Percentiles rank a stretch among this genome's conserved stretches.
These are phyloP conservation scores for Fusarium sp. DNA, from an alignment of 2,329 filamentous ascomycete genomes.

Conservation along the genomic window DNA sequence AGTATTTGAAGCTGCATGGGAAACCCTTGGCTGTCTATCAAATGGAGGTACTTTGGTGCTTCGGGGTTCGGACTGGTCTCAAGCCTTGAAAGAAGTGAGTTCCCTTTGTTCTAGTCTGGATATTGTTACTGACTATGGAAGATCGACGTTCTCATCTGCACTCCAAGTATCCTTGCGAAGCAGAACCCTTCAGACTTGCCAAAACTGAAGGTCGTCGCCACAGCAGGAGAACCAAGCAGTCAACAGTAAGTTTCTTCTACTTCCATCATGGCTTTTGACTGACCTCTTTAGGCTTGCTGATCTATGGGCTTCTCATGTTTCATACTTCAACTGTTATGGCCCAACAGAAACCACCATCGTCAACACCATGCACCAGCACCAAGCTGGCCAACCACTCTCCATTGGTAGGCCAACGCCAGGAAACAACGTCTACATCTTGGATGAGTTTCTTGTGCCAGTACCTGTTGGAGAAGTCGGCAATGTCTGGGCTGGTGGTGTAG, in stretches of 20 bases:
- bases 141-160: constrained; percentile 67
- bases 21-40: constrained; percentile 66
- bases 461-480: constrained; percentile 61
- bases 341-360: constrained; percentile 71
- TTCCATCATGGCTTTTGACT: background rate
- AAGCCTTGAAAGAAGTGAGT: constrained; percentile 58
- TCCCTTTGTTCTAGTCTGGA: fast-evolving
- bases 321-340: constrained; percentile 69
- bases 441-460: constrained; percentile 59
- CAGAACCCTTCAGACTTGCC: constrained; percentile 60
- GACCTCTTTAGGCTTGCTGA: constrained; percentile 58
- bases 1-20: constrained; percentile 64
- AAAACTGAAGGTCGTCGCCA: constrained; percentile 64
- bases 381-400: constrained; percentile 60
- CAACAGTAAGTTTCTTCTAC: constrained; percentile 51
- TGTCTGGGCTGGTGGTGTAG: constrained; percentile 68
- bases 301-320: constrained; percentile 62
- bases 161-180: constrained; percentile 66
- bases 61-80: constrained; percentile 63
- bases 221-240: constrained; percentile 65
- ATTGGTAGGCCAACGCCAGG: constrained; percentile 69
- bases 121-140: constrained; percentile 30
- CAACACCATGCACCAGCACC: constrained; percentile 60
- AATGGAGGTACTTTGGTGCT: constrained; percentile 68
- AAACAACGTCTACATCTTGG: constrained; percentile 67